These are phyloP conservation scores for Botrytis pseudocinerea DNA, from an alignment of 2,329 filamentous ascomycete genomes.

Conservation along the genomic window DNA sequence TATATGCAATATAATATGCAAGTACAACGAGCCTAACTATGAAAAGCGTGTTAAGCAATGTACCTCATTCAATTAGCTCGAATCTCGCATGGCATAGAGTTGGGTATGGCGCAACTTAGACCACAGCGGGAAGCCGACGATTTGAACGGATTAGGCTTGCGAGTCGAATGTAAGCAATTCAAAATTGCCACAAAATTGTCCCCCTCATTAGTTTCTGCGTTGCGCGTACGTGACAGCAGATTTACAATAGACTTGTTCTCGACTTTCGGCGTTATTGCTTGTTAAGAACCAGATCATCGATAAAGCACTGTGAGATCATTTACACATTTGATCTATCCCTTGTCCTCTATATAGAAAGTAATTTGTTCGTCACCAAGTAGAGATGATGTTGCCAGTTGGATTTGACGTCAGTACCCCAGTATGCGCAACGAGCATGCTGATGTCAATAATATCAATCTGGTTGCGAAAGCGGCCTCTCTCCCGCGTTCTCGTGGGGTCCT, in stretches of 20 bases:
- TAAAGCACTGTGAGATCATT: neutral
- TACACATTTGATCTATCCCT: neutral
- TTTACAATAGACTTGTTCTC: neutral
- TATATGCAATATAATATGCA: constrained; percentile 10
- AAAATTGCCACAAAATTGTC: neutral
- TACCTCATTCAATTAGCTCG: neutral
- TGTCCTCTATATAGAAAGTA: neutral
- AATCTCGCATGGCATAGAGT: constrained; percentile 9
- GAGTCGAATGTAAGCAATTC: neutral
- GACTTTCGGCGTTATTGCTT: neutral
- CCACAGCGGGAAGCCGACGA: constrained; percentile 6
- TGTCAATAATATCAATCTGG: neutral
- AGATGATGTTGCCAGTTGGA: neutral
- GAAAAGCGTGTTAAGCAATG: neutral
- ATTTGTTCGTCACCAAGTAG: neutral
- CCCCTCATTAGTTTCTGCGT: neutral
- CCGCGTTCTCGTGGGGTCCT: constrained; percentile 16
- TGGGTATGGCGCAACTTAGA: constrained; percentile 6
- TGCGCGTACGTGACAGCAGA: neutral
- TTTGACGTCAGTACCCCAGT: constrained; percentile 18
- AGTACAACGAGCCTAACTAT: neutral
- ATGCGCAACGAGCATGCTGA: neutral
- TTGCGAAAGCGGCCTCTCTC: constrained; percentile 17
- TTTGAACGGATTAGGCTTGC: constrained; percentile 2
- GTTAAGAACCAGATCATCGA: constrained; percentile 14